Conservation (phyloP, 2,329 filamentous ascomycete genomes). For the Alternaria consortialis region DNA sequence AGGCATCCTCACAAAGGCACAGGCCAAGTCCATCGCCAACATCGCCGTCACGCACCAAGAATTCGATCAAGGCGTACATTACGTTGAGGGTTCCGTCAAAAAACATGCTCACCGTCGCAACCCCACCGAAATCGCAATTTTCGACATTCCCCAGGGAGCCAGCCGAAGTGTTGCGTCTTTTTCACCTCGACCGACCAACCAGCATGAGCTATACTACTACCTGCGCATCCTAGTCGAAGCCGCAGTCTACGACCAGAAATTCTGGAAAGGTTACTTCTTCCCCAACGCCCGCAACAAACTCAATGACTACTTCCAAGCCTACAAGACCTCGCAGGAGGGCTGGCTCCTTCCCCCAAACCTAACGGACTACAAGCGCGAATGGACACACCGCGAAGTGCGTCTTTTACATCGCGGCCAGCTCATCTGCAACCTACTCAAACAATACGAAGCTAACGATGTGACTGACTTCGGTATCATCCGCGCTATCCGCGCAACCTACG, state of each 20-base stretch:
- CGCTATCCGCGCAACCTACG: slow-evolving; percentile 18
- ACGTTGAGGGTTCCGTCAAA: not conserved
- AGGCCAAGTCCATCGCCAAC: slow-evolving; percentile 1
- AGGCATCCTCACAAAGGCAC: slow-evolving; percentile 9
- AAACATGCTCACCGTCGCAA: not conserved
- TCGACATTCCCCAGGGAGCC: slow-evolving; percentile 11
- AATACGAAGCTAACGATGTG: slow-evolving; percentile 9
- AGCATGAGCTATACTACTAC: not conserved
- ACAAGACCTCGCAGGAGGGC: not conserved
- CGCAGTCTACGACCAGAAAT: slow-evolving; percentile 23
- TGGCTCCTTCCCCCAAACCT: slow-evolving; percentile 8
- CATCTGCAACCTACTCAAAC: slow-evolving; percentile 8
- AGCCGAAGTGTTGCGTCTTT: not conserved
- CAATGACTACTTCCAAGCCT: slow-evolving; percentile 18
- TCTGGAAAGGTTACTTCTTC: slow-evolving; percentile 24
- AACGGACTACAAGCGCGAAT: slow-evolving; percentile 18
- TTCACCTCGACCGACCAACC: not conserved
- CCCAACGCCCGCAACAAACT: slow-evolving; percentile 14
- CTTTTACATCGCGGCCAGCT: slow-evolving; percentile 20
- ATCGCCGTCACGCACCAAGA: slow-evolving; percentile 12
- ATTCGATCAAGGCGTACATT: slow-evolving; percentile 10
- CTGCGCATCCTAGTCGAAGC: slow-evolving; percentile 25
- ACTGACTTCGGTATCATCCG: slow-evolving; percentile 25
- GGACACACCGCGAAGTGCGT: slow-evolving; percentile 20
- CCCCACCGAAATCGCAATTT: slow-evolving; percentile 2